Conservation (phyloP, 2,329 filamentous ascomycete species). For the Sclerotinia glacialis region DNA sequence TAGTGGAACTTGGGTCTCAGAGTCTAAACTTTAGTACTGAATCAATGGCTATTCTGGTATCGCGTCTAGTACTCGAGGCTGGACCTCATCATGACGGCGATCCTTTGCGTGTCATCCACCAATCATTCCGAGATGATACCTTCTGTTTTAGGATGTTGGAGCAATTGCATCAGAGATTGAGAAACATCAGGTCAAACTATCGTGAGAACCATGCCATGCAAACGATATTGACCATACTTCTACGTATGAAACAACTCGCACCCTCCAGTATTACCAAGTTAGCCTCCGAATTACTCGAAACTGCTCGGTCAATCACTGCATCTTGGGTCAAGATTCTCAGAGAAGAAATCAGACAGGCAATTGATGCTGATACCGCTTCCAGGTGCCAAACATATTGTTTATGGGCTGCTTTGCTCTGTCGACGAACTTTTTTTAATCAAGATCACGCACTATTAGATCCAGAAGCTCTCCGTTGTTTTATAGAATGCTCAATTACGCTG, state of each 20-base stretch:
- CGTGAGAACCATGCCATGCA: slow-evolving; percentile 59
- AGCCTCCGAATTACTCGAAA: slow-evolving; percentile 41
- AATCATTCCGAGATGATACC: slow-evolving; percentile 46
- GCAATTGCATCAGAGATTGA: slow-evolving; percentile 48
- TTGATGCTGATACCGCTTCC: slow-evolving; percentile 42
- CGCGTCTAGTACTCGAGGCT: slow-evolving; percentile 52
- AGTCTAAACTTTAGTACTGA: slow-evolving; percentile 60
- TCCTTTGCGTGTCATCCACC: slow-evolving; percentile 48
- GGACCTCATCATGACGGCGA: slow-evolving; percentile 46
- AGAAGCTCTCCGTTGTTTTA: slow-evolving; percentile 36
- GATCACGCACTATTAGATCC: not conserved
- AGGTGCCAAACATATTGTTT: slow-evolving; percentile 48
- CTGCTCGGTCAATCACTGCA: slow-evolving; percentile 45
- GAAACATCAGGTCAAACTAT: slow-evolving; percentile 53
- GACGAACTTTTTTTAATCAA: slow-evolving; percentile 44
- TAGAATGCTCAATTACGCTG: slow-evolving; percentile 45
- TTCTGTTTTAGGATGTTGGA: slow-evolving; percentile 52
- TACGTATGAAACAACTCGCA: slow-evolving; percentile 41
- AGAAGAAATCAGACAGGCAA: slow-evolving; percentile 44
- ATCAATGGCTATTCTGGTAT: slow-evolving; percentile 49
- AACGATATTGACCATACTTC: slow-evolving; percentile 50
- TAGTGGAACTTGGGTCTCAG: slow-evolving; percentile 50
- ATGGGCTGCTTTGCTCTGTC: slow-evolving; percentile 56
- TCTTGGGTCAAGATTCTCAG: slow-evolving; percentile 52
- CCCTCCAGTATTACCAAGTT: slow-evolving; percentile 10